Conservation (phyloP, 2,329 filamentous ascomycete species). For the Ophiosphaerella herpotricha region DNA sequence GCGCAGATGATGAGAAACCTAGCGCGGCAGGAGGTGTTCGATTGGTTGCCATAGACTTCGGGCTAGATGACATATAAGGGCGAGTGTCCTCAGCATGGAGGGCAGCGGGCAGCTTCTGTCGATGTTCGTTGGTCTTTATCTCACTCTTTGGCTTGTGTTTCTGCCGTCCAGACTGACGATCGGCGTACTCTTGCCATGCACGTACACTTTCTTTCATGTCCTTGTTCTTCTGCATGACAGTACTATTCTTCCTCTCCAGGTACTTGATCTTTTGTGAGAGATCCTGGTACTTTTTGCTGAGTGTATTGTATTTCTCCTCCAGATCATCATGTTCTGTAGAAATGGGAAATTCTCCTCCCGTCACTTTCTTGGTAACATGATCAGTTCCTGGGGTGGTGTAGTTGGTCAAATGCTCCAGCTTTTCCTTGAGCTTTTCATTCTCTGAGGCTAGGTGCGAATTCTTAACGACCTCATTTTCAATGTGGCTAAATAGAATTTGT, state of each 20-base stretch:
- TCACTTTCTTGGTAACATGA: background rate
- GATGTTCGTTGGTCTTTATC: slow-evolving; percentile 11
- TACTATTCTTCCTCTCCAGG: slow-evolving; percentile 37
- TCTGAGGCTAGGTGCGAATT: slow-evolving; percentile 32
- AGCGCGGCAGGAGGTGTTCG: slow-evolving; percentile 19
- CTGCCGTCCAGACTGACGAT: slow-evolving; percentile 33
- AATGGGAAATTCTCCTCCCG: slow-evolving; percentile 5
- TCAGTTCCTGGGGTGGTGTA: background rate
- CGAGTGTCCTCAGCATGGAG: slow-evolving; percentile 13
- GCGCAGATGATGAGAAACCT: slow-evolving; percentile 25
- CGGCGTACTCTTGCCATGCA: slow-evolving; percentile 45
- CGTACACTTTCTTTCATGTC: slow-evolving; percentile 48
- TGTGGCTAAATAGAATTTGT: slow-evolving; percentile 28
- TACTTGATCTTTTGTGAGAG: slow-evolving; percentile 35
- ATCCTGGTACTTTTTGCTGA: slow-evolving; percentile 39
- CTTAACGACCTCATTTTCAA: slow-evolving; percentile 32
- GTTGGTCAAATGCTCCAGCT: background rate
- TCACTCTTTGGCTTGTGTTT: slow-evolving; percentile 25
- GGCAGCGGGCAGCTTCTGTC: slow-evolving; percentile 2
- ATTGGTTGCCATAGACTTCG: slow-evolving; percentile 15
- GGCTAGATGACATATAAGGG: slow-evolving; percentile 29
- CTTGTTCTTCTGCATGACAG: slow-evolving; percentile 43
- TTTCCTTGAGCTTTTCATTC: slow-evolving; percentile 24
- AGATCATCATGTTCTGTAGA: slow-evolving; percentile 30
- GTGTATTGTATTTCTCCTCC: slow-evolving; percentile 35